Evolutionary conservation across 1,139 yeast genomes (phyloP), one percentile per base, ranked within the genome.

Genomic region (Arxiozyma bovina): DNA sequence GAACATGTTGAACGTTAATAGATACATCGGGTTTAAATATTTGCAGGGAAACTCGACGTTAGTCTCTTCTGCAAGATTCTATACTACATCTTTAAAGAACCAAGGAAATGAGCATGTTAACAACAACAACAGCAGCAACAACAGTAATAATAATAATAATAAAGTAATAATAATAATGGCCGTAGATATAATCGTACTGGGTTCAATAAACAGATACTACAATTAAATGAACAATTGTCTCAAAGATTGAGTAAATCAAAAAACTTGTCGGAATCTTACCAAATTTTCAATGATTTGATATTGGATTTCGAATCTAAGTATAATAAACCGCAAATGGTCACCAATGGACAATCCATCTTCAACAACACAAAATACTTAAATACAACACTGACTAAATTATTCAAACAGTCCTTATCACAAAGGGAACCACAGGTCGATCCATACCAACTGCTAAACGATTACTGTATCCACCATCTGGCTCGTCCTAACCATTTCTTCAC

Each of bases 401-500:
- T 66, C 43, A 56, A 57, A 18, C 54, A 58, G 43, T 57, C 68
- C 15, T 52, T 60, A 9, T 48, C 41, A 4, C 59, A 55, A 6
- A 38, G 54, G 8, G 50, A 55, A 11, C 45, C 61, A 4, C 54
- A 56, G n/a, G 47, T 60, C 17, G 63, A 61, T 30, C 69, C 69
- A 4, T 65, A 58, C 54, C 65, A 61, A 51, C 58, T 67, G 17
- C 55, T 67, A 27, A 57, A 57, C 38, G 58, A 61, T 3, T 46
- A 63, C 41, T 59, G 66, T 38, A 59, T 61, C 12, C 60, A 60
- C 48, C 59, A 63, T 12, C 55, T 67, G 41, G 67, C 67, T 2
- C 55, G 68, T 23, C 60, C 66, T 11, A 55, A 58, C 23, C 70
- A 67, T 58, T 67, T 64, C 46, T 59, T 57, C 40, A 54, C 63